Base-by-base conservation (phyloP, 2,329 filamentous ascomycete genomes). In the Colletotrichum sp. region DNA sequence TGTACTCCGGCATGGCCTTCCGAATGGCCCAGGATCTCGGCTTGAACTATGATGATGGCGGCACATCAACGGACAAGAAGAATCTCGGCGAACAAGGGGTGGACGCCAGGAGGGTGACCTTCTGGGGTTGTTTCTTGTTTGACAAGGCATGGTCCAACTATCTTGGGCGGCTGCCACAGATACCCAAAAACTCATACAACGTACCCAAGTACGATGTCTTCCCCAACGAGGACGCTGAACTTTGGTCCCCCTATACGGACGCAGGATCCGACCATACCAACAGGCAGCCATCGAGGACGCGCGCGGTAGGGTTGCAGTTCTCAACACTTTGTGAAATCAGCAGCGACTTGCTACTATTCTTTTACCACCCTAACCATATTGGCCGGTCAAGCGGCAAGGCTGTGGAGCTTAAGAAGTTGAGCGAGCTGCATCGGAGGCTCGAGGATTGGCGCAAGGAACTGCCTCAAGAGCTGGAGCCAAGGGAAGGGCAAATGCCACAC, bases 61-160 rank as follows among this genome's bases (percentile, higher is more conserved):
- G 92, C 10, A 89, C 95, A 75, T 90, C 90, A 9, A 86, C 87
- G 9, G 91, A 90, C 74, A 89, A 87, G 74, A 88, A 90, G 67
- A 85, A 88, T 32, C 89, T 96, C 78, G 92, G 93, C 76, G 95
- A 98, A 74, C 91, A 94, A 63, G 96, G 98, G 83, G 91, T 98
- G 52, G 97, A 99, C 85, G 96, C 96, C 4, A 90, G 97, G 52
- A 91, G 95, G 69, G 93, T 99, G 57, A 99, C 97, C 0, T 99
- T 98, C 82, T 99, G 97, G 97, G 97, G 97, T 8, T 98, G 96
- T 83, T 99, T 97, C 84, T 86, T 98, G n/a, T 98, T 99, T 83
- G 97, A 99, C 87, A 99, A 98, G 89, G 98, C 95, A 84, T 99
- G 96, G 96, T 98, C 96, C 66, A 99, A 98, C 83, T 99, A 99